Percentiles rank a stretch among this genome's conserved stretches.
phyloP scores from a whole-genome alignment of 345 rosid genomes.

The Salix suchowensis region DNA sequence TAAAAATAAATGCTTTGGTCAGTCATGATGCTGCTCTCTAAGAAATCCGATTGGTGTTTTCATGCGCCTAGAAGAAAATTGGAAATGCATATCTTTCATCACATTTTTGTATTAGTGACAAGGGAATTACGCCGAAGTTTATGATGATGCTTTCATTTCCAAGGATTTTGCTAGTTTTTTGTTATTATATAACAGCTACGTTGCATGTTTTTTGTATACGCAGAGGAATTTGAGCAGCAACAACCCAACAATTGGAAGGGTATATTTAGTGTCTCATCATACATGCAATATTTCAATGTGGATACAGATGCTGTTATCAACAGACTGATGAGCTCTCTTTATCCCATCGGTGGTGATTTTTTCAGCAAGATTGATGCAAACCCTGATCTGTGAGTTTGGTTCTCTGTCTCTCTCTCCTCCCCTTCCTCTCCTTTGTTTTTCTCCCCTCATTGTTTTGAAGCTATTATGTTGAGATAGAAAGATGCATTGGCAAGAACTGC shows the following conservation, averaged over 20 bases:
- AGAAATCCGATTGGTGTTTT: background rate
- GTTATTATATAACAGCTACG: background rate
- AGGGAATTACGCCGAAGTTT: background rate
- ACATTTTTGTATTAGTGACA: background rate
- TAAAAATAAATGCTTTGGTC: background rate
- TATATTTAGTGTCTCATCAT: slow-evolving; percentile 69
- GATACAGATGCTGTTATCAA: slow-evolving; percentile 79
- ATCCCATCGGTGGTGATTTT: slow-evolving; percentile 71
- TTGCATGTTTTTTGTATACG: background rate
- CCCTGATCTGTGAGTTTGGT: slow-evolving; percentile 80
- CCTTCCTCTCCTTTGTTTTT: background rate
- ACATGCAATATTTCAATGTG: slow-evolving; percentile 77
- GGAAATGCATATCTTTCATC: background rate
- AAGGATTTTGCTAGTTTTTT: background rate
- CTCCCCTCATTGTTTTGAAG: too few species aligned
- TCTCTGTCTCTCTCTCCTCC: background rate
- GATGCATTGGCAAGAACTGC: too few species aligned
- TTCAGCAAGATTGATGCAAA: slow-evolving; percentile 87
- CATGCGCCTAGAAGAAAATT: background rate
- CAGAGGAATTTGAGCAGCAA: slow-evolving; percentile 83
- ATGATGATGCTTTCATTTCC: background rate
- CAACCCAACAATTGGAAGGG: slow-evolving; percentile 81
- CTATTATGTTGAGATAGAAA: background rate
- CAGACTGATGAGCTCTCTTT: slow-evolving; percentile 72
- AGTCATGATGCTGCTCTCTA: background rate